phyloP scores from a whole-genome alignment of 2,329 filamentous ascomycete genomes.

The Paraphoma chrysanthemicola region DNA sequence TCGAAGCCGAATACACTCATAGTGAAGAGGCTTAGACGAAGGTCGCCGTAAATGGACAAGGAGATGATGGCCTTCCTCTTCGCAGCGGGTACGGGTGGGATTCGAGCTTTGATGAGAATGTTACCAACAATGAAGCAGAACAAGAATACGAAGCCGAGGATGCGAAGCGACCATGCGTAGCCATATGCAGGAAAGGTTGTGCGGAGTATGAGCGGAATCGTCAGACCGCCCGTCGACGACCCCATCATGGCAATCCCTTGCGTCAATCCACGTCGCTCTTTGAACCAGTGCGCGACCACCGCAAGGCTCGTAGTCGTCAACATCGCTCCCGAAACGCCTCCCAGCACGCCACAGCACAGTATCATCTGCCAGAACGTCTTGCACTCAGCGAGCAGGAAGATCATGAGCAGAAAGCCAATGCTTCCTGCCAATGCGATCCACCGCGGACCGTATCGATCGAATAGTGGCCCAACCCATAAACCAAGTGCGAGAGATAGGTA shows the following conservation, averaged over 20 bases:
- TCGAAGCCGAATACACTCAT: constrained; percentile 46
- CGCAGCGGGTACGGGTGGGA: constrained; percentile 35
- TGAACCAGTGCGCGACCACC: constrained; percentile 50
- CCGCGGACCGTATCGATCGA: constrained; percentile 45
- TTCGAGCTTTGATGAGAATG: constrained; percentile 42
- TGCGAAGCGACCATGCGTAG: constrained; percentile 47
- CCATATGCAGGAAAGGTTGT: constrained; percentile 44
- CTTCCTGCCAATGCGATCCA: constrained; percentile 44
- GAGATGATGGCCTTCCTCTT: constrained; percentile 47
- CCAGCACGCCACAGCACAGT: constrained; percentile 49
- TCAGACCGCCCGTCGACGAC: constrained; percentile 42
- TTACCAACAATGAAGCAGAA: constrained; percentile 43
- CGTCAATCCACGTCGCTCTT: constrained; percentile 43
- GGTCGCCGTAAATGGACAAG: constrained; percentile 40
- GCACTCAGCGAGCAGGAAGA: constrained; percentile 43
- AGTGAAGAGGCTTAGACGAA: constrained; percentile 45
- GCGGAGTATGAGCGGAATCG: constrained; percentile 46
- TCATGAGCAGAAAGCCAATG: constrained; percentile 33
- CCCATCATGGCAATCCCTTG: constrained; percentile 51
- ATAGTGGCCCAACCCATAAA: constrained; percentile 84
- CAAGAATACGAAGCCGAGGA: constrained; percentile 48
- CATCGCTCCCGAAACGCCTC: constrained; percentile 48
- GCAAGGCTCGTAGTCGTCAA: constrained; percentile 47
- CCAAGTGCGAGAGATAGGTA: constrained; percentile 84
- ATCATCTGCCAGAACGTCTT: constrained; percentile 53